Conservation (phyloP, 208 protist species). For the Crithidia brevicula region DNA sequence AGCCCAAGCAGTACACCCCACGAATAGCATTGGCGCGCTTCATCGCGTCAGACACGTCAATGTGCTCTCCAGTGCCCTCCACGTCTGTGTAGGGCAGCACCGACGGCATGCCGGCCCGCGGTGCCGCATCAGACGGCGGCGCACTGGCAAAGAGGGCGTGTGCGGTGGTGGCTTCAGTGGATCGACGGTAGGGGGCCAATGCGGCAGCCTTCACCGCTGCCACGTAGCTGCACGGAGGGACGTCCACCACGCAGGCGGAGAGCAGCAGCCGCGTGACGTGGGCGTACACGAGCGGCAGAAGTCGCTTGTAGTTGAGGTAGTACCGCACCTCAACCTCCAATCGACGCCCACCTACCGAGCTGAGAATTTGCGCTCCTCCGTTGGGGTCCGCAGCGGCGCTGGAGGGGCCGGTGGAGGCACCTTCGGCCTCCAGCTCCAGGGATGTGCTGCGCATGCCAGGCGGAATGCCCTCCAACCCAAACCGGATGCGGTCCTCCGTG, state of each 20-base stretch:
- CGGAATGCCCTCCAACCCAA: slow-evolving; percentile 66
- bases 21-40: slow-evolving; percentile 39
- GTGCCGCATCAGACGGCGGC: too few relatives aligned
- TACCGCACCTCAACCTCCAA: slow-evolving; percentile 35
- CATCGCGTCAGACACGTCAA: slow-evolving; percentile 48
- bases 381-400: not conserved
- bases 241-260: slow-evolving; percentile 39
- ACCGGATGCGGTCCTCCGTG: slow-evolving; percentile 44
- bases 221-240: slow-evolving; percentile 33
- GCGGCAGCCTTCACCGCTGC: slow-evolving; percentile 21
- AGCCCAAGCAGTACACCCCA: slow-evolving; percentile 66
- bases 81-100: too few relatives aligned
- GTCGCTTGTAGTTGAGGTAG: slow-evolving; percentile 80
- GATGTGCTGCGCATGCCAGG: slow-evolving; percentile 69
- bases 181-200: slow-evolving; percentile 16
- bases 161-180: slow-evolving; percentile 9
- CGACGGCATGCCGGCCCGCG: too few relatives aligned
- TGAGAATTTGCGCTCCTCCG: not conserved
- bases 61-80: slow-evolving; percentile 14
- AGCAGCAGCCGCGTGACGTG: slow-evolving; percentile 79
- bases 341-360: not conserved
- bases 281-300: slow-evolving; percentile 76
- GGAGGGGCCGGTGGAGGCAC: not conserved
- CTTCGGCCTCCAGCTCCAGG: slow-evolving; percentile 42
- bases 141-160: slow-evolving; percentile 18